Base-by-base conservation (phyloP, 352 stramenopile species). In the Phytophthora palmivora region DNA sequence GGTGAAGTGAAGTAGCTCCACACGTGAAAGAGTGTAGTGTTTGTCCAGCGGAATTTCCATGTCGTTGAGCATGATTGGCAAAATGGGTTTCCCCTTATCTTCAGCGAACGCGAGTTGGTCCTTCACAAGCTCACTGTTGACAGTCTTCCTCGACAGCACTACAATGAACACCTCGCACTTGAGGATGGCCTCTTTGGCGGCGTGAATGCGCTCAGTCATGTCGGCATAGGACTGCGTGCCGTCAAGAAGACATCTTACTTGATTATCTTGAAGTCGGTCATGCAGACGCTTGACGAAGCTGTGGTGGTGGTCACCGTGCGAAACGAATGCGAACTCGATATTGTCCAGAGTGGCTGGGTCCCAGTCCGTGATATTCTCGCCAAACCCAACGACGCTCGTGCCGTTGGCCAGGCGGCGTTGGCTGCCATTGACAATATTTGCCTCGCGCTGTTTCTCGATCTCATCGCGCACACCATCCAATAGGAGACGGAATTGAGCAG, bases 51-150 rank as follows among this genome's bases (percentile, higher is more conserved):
- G 69, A 46, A 92, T 75, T 52, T 91, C 83, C 68, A 89, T 73
- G 45, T 89, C 78, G 55, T 91, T 91, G 22, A 91, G 72, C 78
- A 93, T 78, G 34, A 95, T 76, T 1, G 84, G 84, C 47, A 95
- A 47, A 52, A 95, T 92, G 0, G 79, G 70, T 12, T 71, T 72
- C 19, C 81, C 81, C 59, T 90, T 92, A 67, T 93, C 84, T 64
- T 92, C 86, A 8, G 86, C 86, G 47, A 93, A 92, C 45, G 84
- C 84, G 16, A 93, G 64, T 55, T 95, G 86, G 56, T 93, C 84
- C 44, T 86, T 82, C 14, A 95, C 75, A n/a, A 95, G 65, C 67
- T 95, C 86, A 48, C 72, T 90, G 48, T 70, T 64, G 37, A 74
- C 69, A 3, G 78, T 91, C 42, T 87, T 77, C 49, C 72, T 77